Evolutionary conservation across 257 asterid genomes (phyloP), one percentile per base, ranked within the genome.

Genomic region (Capsicum pubescens): DNA sequence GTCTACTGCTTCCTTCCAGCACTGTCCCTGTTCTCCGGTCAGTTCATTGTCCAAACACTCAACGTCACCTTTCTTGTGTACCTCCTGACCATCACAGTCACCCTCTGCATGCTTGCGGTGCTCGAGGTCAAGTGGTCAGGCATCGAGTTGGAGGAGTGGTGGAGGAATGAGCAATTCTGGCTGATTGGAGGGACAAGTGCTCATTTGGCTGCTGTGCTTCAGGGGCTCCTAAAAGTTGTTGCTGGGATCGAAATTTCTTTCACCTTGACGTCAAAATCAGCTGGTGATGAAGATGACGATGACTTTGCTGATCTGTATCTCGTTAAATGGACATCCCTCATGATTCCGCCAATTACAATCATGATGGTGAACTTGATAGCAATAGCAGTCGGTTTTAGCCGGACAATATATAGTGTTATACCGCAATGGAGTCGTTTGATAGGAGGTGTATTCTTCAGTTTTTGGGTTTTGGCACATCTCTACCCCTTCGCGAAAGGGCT

Each of bases 111-210:
- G 79, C 92, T 92, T 15, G 97, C 97, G 9, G 82, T 92, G 54
- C 93, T 92, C 2, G 97, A 92, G 90, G 93, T 92, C 35, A 92
- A 92, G 85, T 92, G 97, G 97, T 86, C 97, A 0, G 94, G 97
- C 7, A 90, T 92, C 44, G 94, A 88, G 84, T 89, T 92, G 13
- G 97, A 92, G 74, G 97, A 92, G 80, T 91, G 92, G 94, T 92
- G 97, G 97, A 88, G 97, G 56, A 91, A 92, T 67, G 97, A 92
- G 56, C 97, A 92, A 58, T 92, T 92, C 60, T 92, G 96, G 94
- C 82, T 92, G 85, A 92, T 92, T 3, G 96, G 96, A 2, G 96
- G 96, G 39, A 92, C 96, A 0, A 92, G 96, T 78, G 97, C 97
- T 4, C 97, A 92, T 80, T 86, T 92, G 77, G 97, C 97, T 17